Base-by-base conservation (phyloP, 176 grass and related monocot species). In the Leersia perrieri region DNA sequence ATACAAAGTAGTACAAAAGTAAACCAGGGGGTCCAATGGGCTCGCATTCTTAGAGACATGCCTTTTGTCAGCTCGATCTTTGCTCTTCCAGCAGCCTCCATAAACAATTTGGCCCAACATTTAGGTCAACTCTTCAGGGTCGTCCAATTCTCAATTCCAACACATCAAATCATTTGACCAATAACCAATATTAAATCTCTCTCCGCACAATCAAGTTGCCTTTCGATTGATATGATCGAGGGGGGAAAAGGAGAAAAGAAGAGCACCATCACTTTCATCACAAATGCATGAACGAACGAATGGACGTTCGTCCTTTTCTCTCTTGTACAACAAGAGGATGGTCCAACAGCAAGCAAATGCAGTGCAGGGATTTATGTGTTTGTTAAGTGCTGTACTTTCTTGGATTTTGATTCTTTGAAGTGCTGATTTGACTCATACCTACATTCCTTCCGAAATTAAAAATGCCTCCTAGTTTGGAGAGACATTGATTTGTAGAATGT, bases 91-190 rank as follows among this genome's bases (percentile, higher is more conserved):
- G 9, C 33, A 60, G 65, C 49, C 8, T 16, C 25, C 57, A 80
- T 80, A 70, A 70, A 60, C 47, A 61, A 80, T 31, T 70, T 11
- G 49, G 26, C 66, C 66, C 79, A 60, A 31, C 11, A 81, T 71
- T 67, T 5, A 2, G 12, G 26, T 61, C 79, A 71, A 71, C 79
- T 40, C 66, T 13, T 22, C 34, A 42, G 66, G 79, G 79, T 61
- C 79, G 34, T 81, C 51, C 51, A 71, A 60, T 71, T 69, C 16
- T 41, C 1, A 41, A 41, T 39, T 39, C n/a, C n/a, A n/a, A 29
- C 40, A 77, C 49, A 80, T 80, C 66, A 60, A 60, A 60, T 81
- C 66, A 11, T 30, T 67, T 81, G 66, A 60, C 66, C 13, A n/a
- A 7, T 31, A 20, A 33, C 31, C 11, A 33, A 25, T 44, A 41